These are phyloP conservation scores for Berberis vulgaris DNA, from an alignment of 164 flowering plant genomes.

Conservation along the genomic window DNA sequence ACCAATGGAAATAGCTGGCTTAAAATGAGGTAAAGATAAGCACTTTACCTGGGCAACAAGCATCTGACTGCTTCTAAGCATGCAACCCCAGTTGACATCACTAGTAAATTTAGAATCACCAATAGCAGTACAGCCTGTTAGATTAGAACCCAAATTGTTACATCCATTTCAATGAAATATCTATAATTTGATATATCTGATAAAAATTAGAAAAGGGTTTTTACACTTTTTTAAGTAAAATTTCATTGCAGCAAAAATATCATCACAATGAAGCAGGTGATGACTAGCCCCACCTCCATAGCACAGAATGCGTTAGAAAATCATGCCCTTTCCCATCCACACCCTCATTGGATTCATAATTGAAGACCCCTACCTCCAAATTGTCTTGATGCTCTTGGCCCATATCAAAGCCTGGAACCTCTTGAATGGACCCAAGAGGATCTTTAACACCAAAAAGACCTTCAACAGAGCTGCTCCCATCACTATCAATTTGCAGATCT, in stretches of 20 bases:
- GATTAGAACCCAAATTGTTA: conserved; percentile 2
- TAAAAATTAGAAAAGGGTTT: neutral
- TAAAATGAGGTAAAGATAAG: neutral
- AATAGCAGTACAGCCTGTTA: conserved; percentile 64
- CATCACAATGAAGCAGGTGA: neutral
- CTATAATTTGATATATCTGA: too few relatives aligned
- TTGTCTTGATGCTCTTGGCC: too few relatives aligned
- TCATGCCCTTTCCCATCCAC: too few relatives aligned
- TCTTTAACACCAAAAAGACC: too few relatives aligned
- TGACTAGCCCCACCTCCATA: neutral
- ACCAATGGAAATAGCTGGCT: neutral
- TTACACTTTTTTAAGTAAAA: neutral
- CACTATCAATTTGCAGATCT: too few relatives aligned
- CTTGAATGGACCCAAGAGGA: too few relatives aligned
- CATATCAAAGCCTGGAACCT: too few relatives aligned
- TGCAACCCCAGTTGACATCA: conserved; percentile 93
- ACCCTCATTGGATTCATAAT: too few relatives aligned
- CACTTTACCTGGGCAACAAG: conserved; percentile 79
- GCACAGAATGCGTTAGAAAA: neutral
- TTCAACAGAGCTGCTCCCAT: too few relatives aligned
- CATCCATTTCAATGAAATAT: neutral
- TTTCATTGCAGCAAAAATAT: neutral
- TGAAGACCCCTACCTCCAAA: too few relatives aligned
- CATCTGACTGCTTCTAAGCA: conserved; percentile 99
- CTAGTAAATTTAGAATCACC: conserved; percentile 70